These are phyloP conservation scores for Paecilomyces niveus DNA, from an alignment of 2,329 filamentous ascomycete genomes.

Conservation along the genomic window DNA sequence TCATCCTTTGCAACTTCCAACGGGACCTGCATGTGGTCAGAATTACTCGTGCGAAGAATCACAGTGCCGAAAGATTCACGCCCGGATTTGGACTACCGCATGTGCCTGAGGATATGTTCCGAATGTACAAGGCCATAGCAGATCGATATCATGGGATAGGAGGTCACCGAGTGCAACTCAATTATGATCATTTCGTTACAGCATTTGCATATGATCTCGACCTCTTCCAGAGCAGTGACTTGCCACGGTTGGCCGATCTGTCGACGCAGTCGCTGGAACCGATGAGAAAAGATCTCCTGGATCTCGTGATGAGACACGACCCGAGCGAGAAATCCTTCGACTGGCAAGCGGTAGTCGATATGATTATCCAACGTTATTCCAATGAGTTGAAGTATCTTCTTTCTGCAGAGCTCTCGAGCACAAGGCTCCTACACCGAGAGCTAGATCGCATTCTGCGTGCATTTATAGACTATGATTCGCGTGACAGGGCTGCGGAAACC, in stretches of 20 bases:
- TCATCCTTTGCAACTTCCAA: slow-evolving; percentile 60
- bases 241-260: slow-evolving; percentile 33
- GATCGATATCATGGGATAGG: slow-evolving; percentile 26
- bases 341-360: slow-evolving; percentile 63
- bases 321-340: slow-evolving; percentile 33
- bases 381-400: slow-evolving; percentile 42
- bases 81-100: slow-evolving; percentile 2
- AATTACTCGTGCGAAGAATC: slow-evolving; percentile 20
- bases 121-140: slow-evolving; percentile 18
- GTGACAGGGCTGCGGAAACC: slow-evolving; percentile 19
- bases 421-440: slow-evolving; percentile 19
- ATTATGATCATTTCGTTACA: slow-evolving; percentile 45
- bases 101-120: neutral
- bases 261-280: slow-evolving; percentile 22
- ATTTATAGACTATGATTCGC: slow-evolving; percentile 27
- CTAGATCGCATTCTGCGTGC: slow-evolving; percentile 22
- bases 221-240: slow-evolving; percentile 31
- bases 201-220: slow-evolving; percentile 39
- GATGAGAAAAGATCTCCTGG: slow-evolving; percentile 39
- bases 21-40: slow-evolving; percentile 29
- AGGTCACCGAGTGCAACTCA: slow-evolving; percentile 34
- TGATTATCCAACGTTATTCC: slow-evolving; percentile 58
- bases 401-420: slow-evolving; percentile 17
- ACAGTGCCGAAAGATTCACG: neutral
- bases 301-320: slow-evolving; percentile 31